phyloP scores from a whole-genome alignment of 2,329 filamentous ascomycete genomes.

The Stenocarpella maydis region DNA sequence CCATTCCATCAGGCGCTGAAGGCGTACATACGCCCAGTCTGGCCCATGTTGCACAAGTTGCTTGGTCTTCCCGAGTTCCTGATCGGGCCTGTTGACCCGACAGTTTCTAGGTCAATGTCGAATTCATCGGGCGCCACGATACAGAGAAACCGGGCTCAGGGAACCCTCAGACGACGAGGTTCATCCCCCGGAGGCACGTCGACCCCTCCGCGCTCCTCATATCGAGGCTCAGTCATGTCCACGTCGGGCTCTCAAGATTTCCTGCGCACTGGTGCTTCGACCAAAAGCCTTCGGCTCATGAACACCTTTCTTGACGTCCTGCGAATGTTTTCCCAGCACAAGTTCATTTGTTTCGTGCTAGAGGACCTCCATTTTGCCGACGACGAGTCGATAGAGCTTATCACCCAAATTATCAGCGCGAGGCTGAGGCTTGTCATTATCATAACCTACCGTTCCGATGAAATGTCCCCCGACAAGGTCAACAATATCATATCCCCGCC shows the following conservation, averaged over 20 bases:
- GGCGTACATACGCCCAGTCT: conserved; percentile 69
- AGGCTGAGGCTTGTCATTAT: conserved; percentile 85
- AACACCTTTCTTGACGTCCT: conserved; percentile 89
- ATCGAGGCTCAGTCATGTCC: conserved; percentile 48
- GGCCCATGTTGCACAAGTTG: conserved; percentile 69
- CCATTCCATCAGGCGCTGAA: conserved; percentile 68
- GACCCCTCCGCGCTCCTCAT: conserved; percentile 47
- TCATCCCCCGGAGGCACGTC: conserved; percentile 54
- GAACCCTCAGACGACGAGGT: conserved; percentile 51
- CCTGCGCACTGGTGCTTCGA: conserved; percentile 64
- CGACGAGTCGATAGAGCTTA: conserved; percentile 83
- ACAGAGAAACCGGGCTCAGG: conserved; percentile 38
- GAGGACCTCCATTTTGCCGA: conserved; percentile 94
- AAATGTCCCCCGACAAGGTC: conserved; percentile 64
- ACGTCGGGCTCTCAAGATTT: conserved; percentile 67
- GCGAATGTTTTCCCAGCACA: conserved; percentile 80
- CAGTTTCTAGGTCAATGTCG: conserved; percentile 48
- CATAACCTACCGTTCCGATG: conserved; percentile 76
- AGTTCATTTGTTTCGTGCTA: conserved; percentile 86
- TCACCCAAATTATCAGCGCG: conserved; percentile 79
- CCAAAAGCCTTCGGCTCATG: conserved; percentile 77
- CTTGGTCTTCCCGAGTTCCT: conserved; percentile 76
- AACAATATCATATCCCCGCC: conserved; percentile 62
- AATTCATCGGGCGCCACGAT: conserved; percentile 46
- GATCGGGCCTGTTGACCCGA: conserved; percentile 57